Base-by-base conservation (phyloP, 2,329 filamentous ascomycete genomes). In the Aspergillus ustus region DNA sequence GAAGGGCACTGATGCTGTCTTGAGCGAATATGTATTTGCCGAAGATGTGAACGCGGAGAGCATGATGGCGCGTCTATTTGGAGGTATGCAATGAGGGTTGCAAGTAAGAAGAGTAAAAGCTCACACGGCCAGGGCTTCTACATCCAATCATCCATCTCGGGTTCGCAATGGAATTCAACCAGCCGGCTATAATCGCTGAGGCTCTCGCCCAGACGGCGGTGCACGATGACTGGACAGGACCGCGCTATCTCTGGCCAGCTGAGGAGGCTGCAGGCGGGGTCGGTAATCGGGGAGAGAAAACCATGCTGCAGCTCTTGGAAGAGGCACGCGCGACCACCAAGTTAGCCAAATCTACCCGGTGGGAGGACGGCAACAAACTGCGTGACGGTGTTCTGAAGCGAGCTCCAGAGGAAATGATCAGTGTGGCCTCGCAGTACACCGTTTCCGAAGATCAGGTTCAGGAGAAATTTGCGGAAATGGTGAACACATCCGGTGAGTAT, bases 71-170 rank as follows among this genome's bases (percentile, higher is more conserved):
- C 83, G 92, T 19, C 78, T 94, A 70, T 92, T 86, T 70, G 84
- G 83, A 17, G 89, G 88, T 83, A 72, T 63, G 77, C 2, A 7
- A 31, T 45, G 9, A 17, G 6, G n/a, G 29, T 62, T n/a, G 43
- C 40, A 22, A 56, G 53, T 4, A 34, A n/a, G 9, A 7, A 22
- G 7, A 19, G 28, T 60, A 51, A 29, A 7, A 13, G 25, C 8
- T 40, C 0, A 2, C 4, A 7, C n/a, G 9, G n/a, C 4, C 60
- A 84, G 88, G 90, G 0, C 84, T 94, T 64, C 68, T 93, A 2
- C 92, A 96, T 71, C 92, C 92, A 2, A 78, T 95, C 17, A 93
- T 97, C 64, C 92, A 96, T 72, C 83, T 96, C 20, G 91, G 92
- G 52, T 96, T 92, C 72, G 93, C 91, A 4, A 73, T 97, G 40